Conservation (phyloP, 345 rosid genomes). For the Gossypium mustelinum region DNA sequence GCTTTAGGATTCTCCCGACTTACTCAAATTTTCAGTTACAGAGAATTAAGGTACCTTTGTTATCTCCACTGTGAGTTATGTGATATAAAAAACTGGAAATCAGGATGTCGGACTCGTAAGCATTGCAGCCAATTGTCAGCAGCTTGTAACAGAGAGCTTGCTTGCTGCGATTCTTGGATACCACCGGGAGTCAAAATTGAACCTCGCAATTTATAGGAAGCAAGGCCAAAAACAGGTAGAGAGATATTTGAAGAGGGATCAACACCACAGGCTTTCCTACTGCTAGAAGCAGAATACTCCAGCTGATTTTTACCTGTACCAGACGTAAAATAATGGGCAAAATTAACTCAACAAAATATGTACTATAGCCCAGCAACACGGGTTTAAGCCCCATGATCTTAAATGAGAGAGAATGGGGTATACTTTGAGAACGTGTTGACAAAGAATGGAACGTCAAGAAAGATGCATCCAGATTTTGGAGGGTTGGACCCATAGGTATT, state of each 20-base stretch:
- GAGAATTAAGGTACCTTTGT: constrained; percentile 9
- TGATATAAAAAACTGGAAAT: constrained; percentile 48
- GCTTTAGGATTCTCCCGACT: constrained; percentile 9
- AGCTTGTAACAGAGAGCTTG: constrained; percentile 31
- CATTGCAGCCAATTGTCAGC: constrained; percentile 49
- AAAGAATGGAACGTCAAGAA: constrained; percentile 77
- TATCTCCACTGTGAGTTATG: constrained; percentile 42
- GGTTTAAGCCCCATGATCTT: neutral
- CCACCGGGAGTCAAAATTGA: constrained; percentile 51
- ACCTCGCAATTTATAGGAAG: constrained; percentile 61
- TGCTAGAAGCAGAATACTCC: constrained; percentile 21
- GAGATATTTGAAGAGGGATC: constrained; percentile 35
- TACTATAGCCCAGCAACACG: neutral
- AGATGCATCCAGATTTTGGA: constrained; percentile 74
- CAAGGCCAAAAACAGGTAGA: constrained; percentile 67
- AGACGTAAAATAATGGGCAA: constrained; percentile 9
- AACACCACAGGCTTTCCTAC: constrained; percentile 33
- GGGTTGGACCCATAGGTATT: constrained; percentile 68
- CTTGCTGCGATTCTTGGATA: constrained; percentile 38
- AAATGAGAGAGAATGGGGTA: constrained; percentile 7
- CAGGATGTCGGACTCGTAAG: constrained; percentile 48
- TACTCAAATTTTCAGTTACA: neutral
- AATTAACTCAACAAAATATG: neutral
- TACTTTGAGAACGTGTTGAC: constrained; percentile 53
- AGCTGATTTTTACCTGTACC: constrained; percentile 36